Evolutionary conservation across 1,284 basidiomycete species (phyloP).

Genomic region (Schizophyllum amplum): DNA sequence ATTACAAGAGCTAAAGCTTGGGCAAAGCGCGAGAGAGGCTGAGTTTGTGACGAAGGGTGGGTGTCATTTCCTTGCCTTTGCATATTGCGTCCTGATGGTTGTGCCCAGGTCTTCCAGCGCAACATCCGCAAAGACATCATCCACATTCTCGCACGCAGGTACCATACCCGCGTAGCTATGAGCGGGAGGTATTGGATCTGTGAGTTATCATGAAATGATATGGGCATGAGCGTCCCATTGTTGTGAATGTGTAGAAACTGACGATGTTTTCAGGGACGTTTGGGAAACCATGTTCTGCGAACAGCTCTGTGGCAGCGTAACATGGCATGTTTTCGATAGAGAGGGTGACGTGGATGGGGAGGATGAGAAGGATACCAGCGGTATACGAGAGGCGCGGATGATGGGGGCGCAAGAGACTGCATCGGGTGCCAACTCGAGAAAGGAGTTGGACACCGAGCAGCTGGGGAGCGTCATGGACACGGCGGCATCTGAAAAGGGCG

Average conservation of each 20-base stretch:
- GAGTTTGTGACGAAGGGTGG: constrained; percentile 45
- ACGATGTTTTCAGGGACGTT: constrained; percentile 40
- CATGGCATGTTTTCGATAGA: constrained; percentile 53
- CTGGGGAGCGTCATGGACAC: no score
- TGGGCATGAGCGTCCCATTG: no score
- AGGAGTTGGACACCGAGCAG: no score
- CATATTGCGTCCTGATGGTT: not conserved
- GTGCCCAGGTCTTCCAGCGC: constrained; percentile 12
- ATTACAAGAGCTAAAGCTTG: constrained; percentile 43
- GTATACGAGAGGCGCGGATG: no score
- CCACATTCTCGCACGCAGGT: constrained; percentile 38
- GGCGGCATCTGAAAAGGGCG: no score
- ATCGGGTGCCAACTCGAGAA: no score
- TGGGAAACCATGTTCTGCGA: constrained; percentile 54
- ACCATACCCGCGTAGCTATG: constrained; percentile 61
- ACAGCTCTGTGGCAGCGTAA: constrained; percentile 45
- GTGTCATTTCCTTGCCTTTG: not conserved
- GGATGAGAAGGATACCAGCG: no score
- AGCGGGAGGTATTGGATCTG: constrained; percentile 52
- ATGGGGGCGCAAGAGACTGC: no score
- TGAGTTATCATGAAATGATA: constrained; percentile 27
- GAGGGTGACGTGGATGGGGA: constrained; percentile 18
- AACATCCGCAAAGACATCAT: constrained; percentile 44
- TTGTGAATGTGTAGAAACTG: no score
- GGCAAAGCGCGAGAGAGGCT: constrained; percentile 39